Conservation (phyloP, 2,329 filamentous ascomycete genomes). For the Ascochyta pisi region DNA sequence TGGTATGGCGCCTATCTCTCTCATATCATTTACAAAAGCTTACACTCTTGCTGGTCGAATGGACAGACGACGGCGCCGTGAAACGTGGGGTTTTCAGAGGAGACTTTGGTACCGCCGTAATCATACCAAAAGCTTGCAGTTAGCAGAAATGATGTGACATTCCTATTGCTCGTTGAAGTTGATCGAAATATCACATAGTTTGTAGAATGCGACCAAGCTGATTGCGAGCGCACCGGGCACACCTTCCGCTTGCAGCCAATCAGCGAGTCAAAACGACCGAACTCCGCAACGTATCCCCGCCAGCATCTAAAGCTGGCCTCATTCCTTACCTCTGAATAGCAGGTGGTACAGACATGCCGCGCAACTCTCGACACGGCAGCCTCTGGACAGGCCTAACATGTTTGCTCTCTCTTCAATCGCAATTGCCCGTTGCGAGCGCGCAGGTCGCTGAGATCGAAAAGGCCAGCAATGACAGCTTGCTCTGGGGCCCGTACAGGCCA, state of each 20-base stretch:
- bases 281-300: conserved; percentile 19
- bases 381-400: conserved; percentile 31
- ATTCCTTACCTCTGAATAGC: conserved; percentile 19
- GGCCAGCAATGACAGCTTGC: conserved; percentile 77
- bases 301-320: conserved; percentile 25
- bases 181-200: not conserved
- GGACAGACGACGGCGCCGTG: not conserved
- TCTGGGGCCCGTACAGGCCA: conserved; percentile 95
- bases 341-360: conserved; percentile 31
- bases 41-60: not conserved
- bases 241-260: conserved; percentile 22
- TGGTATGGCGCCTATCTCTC: not conserved
- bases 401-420: conserved; percentile 33
- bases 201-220: not conserved
- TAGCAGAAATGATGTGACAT: not conserved
- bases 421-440: conserved; percentile 29
- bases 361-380: conserved; percentile 29
- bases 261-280: conserved; percentile 12
- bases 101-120: not conserved
- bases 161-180: not conserved
- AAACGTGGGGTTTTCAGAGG: not conserved
- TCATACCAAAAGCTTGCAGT: not conserved
- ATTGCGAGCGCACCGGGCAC: no score
- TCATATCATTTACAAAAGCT: not conserved
- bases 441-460: conserved; percentile 50